phyloP scores from a whole-genome alignment of 163 green algal genomes.

The Scenedesmus sp. region DNA sequence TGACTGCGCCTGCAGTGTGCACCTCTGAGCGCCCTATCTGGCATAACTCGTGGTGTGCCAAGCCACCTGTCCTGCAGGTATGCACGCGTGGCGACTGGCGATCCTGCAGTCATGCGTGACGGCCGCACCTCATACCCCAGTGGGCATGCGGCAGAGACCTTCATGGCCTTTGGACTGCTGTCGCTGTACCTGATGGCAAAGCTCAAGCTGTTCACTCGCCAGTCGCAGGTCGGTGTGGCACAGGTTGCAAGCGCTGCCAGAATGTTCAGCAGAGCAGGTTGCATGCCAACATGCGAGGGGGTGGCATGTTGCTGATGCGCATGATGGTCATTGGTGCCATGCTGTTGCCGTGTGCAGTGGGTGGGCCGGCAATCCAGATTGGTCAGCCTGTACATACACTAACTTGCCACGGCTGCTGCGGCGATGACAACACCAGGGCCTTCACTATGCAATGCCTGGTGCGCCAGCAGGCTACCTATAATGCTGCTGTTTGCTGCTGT shows the following conservation, averaged over 20 bases:
- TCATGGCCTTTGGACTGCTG: slow-evolving; percentile 58
- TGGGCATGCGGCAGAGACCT: slow-evolving; percentile 65
- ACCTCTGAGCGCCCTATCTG: too few species aligned
- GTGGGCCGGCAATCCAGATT: too few species aligned
- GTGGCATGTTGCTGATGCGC: too few species aligned
- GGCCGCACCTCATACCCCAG: slow-evolving; percentile 58
- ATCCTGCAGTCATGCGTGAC: slow-evolving; percentile 44
- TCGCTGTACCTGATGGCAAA: slow-evolving; percentile 55
- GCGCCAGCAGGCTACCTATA: background rate
- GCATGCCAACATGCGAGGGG: too few species aligned
- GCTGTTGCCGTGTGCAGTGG: too few species aligned
- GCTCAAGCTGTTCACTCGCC: slow-evolving; percentile 51
- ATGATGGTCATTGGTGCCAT: background rate
- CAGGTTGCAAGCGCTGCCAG: background rate
- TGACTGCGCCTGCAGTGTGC: too few species aligned
- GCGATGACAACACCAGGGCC: too few species aligned
- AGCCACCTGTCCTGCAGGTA: slow-evolving; percentile 39
- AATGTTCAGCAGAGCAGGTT: background rate
- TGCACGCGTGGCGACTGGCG: slow-evolving; percentile 18
- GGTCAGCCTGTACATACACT: background rate
- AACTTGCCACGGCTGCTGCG: background rate
- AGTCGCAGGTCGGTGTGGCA: slow-evolving; percentile 44
- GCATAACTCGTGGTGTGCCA: background rate
- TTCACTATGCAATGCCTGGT: background rate
- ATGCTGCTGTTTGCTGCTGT: background rate